Evolutionary conservation across 2,329 filamentous ascomycete species (phyloP), one percentile per base, ranked within the genome.

Genomic region (Ciborinia camelliae): DNA sequence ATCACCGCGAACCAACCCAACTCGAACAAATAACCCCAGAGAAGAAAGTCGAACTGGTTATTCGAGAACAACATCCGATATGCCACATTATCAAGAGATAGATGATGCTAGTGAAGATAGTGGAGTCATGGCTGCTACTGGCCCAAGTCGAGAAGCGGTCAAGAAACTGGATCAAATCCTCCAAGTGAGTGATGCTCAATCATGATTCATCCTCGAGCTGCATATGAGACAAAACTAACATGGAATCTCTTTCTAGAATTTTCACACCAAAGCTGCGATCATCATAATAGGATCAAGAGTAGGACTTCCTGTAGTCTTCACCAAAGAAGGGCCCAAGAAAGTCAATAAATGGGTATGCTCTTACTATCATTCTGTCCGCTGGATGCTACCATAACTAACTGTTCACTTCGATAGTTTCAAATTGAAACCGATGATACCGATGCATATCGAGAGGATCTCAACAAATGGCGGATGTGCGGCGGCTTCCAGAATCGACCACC

Each of bases 341-440:
- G 83, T 90, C 59, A 96, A 95, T 75, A 92, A 91, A 86, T 96
- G 92, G 91, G 92, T 94, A 84, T 68, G 88, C 18, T 6, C 23
- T 15, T n/a, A 28, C 23, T 2, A 8, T 35, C 32, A 23, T 37
- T 47, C 20, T 45, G 20, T 35, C 14, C n/a, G 0, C 12, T 26
- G 1, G 48, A n/a, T 39, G 14, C 45, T 15, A 15, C 12, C 37
- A 41, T 14, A 41, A 50, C 52, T 52, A 51, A 61, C 47, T 53
- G 14, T 73, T 14, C 32, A 3, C 30, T 15, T 18, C 8, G 4
- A 55, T 54, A 98, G 95, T 99, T 97, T 79, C 96, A 97, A 80
- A 87, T 97, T 71, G 90, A 97, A 70, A 89, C 97, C 52, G 90
- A 96, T 72, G 95, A 99, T 72, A 94, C 94, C 68, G 91, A 97